Conservation (phyloP, 1,139 yeast species). For the Saccharomycopsis hybrid region DNA sequence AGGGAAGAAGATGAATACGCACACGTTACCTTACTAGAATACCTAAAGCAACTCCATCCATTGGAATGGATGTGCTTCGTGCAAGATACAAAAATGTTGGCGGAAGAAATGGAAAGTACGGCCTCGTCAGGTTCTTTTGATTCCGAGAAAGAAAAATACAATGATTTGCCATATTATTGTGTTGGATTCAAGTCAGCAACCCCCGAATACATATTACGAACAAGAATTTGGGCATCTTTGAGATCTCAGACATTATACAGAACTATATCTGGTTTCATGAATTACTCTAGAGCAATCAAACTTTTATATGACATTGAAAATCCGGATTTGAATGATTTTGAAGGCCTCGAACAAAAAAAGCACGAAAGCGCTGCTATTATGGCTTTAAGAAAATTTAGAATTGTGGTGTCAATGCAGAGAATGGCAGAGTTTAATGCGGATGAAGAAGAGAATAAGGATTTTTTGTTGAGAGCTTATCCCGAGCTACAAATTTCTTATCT, state of each 20-base stretch:
- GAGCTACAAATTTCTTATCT: conserved; percentile 53
- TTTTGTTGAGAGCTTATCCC: conserved; percentile 57
- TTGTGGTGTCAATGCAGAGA: conserved; percentile 70
- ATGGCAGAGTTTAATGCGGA: conserved; percentile 43
- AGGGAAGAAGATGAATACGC: conserved; percentile 52
- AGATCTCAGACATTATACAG: conserved; percentile 74
- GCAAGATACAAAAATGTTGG: conserved; percentile 47
- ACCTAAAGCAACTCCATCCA: conserved; percentile 61
- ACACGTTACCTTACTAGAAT: conserved; percentile 64
- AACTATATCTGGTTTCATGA: conserved; percentile 72
- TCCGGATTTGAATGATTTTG: conserved; percentile 34
- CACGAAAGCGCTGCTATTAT: conserved; percentile 41
- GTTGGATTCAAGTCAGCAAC: conserved; percentile 64
- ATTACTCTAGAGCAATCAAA: conserved; percentile 62
- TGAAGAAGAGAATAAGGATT: conserved; percentile 50
- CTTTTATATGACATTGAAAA: conserved; percentile 60
- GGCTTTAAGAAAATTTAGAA: conserved; percentile 56
- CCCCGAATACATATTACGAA: conserved; percentile 55
- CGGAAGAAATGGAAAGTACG: conserved; percentile 25
- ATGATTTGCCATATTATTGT: conserved; percentile 63
- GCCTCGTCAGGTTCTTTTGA: neutral
- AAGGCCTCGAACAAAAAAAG: conserved; percentile 26
- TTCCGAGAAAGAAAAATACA: conserved; percentile 23
- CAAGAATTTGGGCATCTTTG: conserved; percentile 77
- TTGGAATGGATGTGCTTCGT: conserved; percentile 77